phyloP scores from a whole-genome alignment of 2,329 filamentous ascomycete species.

The Teratosphaeria zuluensis region DNA sequence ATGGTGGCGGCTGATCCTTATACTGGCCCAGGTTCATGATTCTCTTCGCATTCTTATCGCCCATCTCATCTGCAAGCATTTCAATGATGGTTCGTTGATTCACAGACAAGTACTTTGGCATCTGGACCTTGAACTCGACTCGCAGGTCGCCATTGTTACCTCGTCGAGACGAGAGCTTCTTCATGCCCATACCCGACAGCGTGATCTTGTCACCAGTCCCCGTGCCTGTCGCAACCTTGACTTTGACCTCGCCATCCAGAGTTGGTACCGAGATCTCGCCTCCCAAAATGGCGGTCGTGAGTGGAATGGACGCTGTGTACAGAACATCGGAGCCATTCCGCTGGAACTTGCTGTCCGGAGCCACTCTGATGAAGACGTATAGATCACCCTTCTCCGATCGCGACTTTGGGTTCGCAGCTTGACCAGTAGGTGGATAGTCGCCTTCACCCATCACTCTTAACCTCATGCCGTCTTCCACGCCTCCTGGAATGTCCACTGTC shows the following conservation, averaged over 20 bases:
- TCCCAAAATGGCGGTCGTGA: constrained; percentile 87
- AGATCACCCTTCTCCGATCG: constrained; percentile 73
- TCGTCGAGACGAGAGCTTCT: constrained; percentile 58
- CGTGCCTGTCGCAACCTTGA: constrained; percentile 85
- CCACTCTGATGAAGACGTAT: constrained; percentile 81
- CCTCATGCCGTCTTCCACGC: constrained; percentile 94
- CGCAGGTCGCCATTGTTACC: constrained; percentile 68
- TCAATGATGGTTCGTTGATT: constrained; percentile 91
- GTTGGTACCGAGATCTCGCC: constrained; percentile 86
- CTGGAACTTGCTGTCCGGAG: constrained; percentile 82
- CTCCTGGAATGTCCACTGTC: constrained; percentile 82
- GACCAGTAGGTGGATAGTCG: constrained; percentile 71
- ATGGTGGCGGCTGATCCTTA: constrained; percentile 7
- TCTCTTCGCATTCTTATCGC: constrained; percentile 80
- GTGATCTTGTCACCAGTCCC: constrained; percentile 88
- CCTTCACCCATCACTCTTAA: constrained; percentile 77
- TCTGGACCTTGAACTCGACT: constrained; percentile 88
- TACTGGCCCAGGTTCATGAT: constrained; percentile 65
- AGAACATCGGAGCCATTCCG: constrained; percentile 81
- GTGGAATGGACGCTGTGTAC: constrained; percentile 80
- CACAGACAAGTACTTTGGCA: constrained; percentile 86
- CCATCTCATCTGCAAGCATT: constrained; percentile 94
- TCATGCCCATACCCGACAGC: constrained; percentile 87
- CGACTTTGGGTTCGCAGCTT: constrained; percentile 48
- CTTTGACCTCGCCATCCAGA: constrained; percentile 77